These are phyloP conservation scores for Gnomoniopsis smithogilvyi DNA, from an alignment of 2,329 filamentous ascomycete genomes.

Conservation along the genomic window DNA sequence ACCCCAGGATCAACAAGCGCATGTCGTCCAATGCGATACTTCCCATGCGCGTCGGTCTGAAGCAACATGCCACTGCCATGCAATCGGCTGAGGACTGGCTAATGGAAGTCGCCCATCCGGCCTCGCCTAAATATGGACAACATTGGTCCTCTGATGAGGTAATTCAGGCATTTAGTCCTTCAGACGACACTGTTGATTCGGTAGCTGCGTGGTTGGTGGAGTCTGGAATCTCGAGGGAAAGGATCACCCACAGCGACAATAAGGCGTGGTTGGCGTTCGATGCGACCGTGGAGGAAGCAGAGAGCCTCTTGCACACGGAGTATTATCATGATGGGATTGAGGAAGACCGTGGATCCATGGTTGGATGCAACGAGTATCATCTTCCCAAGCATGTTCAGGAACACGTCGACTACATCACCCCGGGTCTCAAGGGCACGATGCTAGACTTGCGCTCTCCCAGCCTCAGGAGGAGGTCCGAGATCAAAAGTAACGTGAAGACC, in stretches of 20 bases:
- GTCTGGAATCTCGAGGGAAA: slow-evolving; percentile 26
- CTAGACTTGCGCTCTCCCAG: slow-evolving; percentile 1
- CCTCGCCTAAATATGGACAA: slow-evolving; percentile 19
- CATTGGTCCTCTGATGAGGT: slow-evolving; percentile 36
- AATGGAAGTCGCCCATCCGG: slow-evolving; percentile 11
- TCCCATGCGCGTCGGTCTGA: slow-evolving; percentile 11
- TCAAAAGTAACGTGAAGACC: not conserved
- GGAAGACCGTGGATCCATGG: slow-evolving; percentile 19
- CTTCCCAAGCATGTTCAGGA: slow-evolving; percentile 18
- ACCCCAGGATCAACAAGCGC: slow-evolving; percentile 9
- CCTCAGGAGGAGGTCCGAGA: slow-evolving; percentile 1
- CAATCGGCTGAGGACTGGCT: slow-evolving; percentile 11
- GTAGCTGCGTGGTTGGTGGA: slow-evolving; percentile 31
- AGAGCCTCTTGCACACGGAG: slow-evolving; percentile 23
- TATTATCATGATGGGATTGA: slow-evolving; percentile 24
- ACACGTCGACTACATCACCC: slow-evolving; percentile 21
- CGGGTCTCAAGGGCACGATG: slow-evolving; percentile 4
- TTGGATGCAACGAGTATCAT: slow-evolving; percentile 20
- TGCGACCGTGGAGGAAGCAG: slow-evolving; percentile 24
- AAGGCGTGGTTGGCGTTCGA: slow-evolving; percentile 26
- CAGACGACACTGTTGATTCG: slow-evolving; percentile 27
- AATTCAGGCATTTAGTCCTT: slow-evolving; percentile 35
- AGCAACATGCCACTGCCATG: slow-evolving; percentile 5
- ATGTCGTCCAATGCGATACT: slow-evolving; percentile 1
- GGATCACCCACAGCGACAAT: slow-evolving; percentile 5